Conservation (phyloP, 768 basidiomycete genomes). For the Rhizopogon rudus region DNA sequence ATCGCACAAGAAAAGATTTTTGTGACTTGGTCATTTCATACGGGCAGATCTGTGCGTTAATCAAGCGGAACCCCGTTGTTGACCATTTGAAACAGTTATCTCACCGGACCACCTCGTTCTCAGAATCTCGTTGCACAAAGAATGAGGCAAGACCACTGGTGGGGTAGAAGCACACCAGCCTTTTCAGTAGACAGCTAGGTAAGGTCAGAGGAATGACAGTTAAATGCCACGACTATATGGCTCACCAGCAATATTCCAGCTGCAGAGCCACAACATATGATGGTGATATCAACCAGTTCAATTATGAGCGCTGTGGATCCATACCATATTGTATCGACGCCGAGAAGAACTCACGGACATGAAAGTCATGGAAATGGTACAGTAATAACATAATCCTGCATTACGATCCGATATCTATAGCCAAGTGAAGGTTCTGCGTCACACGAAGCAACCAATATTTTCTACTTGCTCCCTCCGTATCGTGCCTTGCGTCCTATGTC, state of each 20-base stretch:
- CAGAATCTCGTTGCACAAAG: no score
- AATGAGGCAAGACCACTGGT: no score
- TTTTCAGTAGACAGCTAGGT: no score
- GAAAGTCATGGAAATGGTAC: neutral
- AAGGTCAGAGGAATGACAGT: neutral
- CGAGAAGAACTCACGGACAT: neutral
- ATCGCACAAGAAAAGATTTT: no score
- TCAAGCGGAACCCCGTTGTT: no score
- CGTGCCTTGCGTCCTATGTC: slow-evolving; percentile 92
- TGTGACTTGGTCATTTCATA: no score
- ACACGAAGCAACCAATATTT: neutral
- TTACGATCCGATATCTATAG: slow-evolving; percentile 2
- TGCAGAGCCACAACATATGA: neutral
- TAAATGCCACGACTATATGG: slow-evolving; percentile 4
- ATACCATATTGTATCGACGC: slow-evolving; percentile 9
- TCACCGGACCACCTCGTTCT: no score
- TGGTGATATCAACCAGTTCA: neutral
- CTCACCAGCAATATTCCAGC: neutral
- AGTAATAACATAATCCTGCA: slow-evolving; percentile 5
- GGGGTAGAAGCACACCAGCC: no score
- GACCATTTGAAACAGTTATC: no score
- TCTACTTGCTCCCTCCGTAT: slow-evolving; percentile 60
- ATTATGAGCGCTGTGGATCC: slow-evolving; percentile 26
- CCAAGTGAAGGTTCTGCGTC: neutral
- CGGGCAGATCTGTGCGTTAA: no score